A percentile compares a stretch with the other conserved stretches of the same genome.
These are phyloP conservation scores for Ceratobasidium papillatum DNA, from an alignment of 1,284 basidiomycete species.

Conservation along the genomic window DNA sequence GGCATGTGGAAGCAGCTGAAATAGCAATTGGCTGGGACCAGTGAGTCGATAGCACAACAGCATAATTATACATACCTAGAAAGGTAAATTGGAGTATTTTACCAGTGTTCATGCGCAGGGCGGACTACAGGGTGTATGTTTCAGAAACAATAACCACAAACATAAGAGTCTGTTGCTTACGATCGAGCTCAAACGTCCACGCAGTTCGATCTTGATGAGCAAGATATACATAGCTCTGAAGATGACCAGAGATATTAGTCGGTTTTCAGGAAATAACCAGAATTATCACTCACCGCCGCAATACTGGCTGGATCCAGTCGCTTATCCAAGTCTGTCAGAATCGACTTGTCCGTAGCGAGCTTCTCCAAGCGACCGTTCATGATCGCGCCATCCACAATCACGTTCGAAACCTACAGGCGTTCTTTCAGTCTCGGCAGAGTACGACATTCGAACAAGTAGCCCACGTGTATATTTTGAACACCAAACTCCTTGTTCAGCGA, in stretches of 20 bases:
- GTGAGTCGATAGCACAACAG: no score
- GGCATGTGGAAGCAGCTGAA: background rate
- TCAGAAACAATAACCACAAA: conserved; percentile 27
- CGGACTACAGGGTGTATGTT: conserved; percentile 51
- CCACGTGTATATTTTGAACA: conserved; percentile 76
- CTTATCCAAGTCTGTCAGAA: conserved; percentile 57
- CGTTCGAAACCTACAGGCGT: conserved; percentile 50
- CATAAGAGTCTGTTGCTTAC: conserved; percentile 53
- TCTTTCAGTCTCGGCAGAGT: background rate
- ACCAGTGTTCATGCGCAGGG: conserved; percentile 60
- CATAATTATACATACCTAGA: background rate
- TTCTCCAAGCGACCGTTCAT: conserved; percentile 57
- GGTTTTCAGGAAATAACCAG: background rate
- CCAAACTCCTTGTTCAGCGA: conserved; percentile 82
- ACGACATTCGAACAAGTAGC: conserved; percentile 28
- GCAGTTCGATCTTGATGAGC: conserved; percentile 67
- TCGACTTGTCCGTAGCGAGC: conserved; percentile 51
- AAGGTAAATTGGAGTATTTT: conserved; percentile 28
- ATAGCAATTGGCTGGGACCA: background rate
- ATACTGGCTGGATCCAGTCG: conserved; percentile 69
- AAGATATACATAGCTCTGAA: conserved; percentile 63
- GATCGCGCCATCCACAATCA: conserved; percentile 61
- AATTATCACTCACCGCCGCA: conserved; percentile 58
- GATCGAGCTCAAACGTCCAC: conserved; percentile 76
- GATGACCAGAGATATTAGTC: background rate